Percentiles rank a stretch among this genome's conserved stretches.
These are phyloP conservation scores for Medicago ruthenica DNA, from an alignment of 306 rosid genomes.

Conservation along the genomic window DNA sequence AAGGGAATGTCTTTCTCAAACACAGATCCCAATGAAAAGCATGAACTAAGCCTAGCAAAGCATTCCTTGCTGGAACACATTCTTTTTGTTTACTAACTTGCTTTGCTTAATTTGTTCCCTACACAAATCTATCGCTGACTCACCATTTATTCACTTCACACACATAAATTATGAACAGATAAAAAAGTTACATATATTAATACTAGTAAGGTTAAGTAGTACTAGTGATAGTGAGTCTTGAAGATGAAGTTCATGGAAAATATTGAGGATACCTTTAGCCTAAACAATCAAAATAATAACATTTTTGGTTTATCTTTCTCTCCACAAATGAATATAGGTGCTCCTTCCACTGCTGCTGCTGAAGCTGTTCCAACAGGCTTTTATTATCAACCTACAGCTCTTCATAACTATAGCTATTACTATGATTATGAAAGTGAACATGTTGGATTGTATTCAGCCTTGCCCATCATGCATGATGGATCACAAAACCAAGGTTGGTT, in stretches of 20 bases:
- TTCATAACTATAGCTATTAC: constrained; percentile 62
- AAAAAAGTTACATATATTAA: constrained; percentile 21
- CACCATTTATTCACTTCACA: constrained; percentile 33
- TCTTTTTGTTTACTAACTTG: constrained; percentile 67
- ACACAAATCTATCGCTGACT: constrained; percentile 47
- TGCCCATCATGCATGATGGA: constrained; percentile 75
- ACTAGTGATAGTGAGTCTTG: constrained; percentile 38
- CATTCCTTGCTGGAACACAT: constrained; percentile 68
- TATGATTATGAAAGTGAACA: constrained; percentile 60
- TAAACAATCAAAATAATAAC: constrained; percentile 49
- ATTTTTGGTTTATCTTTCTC: constrained; percentile 76
- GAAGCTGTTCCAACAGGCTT: constrained; percentile 49
- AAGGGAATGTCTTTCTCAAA: constrained; percentile 76
- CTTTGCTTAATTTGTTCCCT: constrained; percentile 53
- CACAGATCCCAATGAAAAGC: constrained; percentile 86
- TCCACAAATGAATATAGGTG: constrained; percentile 62
- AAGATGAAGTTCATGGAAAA: constrained; percentile 4
- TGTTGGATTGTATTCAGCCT: constrained; percentile 60
- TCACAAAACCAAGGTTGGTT: constrained; percentile 72
- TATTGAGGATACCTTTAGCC: constrained; percentile 35
- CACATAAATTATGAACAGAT: constrained; percentile 17
- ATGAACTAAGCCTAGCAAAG: constrained; percentile 54
- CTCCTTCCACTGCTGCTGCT: constrained; percentile 38
- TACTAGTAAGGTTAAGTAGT: constrained; percentile 42
- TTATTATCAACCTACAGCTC: constrained; percentile 48